Evolutionary conservation across 108 stramenopile species (phyloP), one percentile per base, ranked within the genome.

Genomic region (Hondaea fermentalgiana): DNA sequence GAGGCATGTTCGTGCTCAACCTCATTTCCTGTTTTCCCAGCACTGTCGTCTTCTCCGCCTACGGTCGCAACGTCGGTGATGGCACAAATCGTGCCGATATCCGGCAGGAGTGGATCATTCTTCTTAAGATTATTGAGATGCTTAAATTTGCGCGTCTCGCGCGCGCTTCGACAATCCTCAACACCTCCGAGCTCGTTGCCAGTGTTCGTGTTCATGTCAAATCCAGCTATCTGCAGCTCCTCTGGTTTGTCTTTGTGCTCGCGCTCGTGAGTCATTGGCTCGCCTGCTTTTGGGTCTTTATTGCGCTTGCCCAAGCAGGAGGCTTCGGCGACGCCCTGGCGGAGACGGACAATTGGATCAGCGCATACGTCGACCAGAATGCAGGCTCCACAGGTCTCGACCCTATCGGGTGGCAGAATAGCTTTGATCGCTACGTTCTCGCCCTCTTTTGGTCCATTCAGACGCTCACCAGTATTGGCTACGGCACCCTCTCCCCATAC

Each of bases 381-480:
- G 88, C 83, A 60, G 72, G 89, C 57, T 87, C 88, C n/a, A 91
- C 91, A 4, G 91, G 92, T 5, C 59, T 92, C 5, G 83, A 94
- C 87, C 93, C 93, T 21, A 89, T 93, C 60, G 93, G 93, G n/a
- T 92, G 72, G 87, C 5, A 59, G 16, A 89, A 92, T 25, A 57
- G 43, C 25, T 60, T 93, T 42, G 57, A 87, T 25, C 88, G 93
- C 5, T 94, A 94, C 71, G 91, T 90, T 47, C 72, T 93, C n/a
- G 91, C 89, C 49, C 91, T 93, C 57, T 93, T 93, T 60, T 93
- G 92, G 92, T 72, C 90, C 25, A 72, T 93, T n/a, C 92, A 93
- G 69, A 88, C 90, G 60, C 89, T 93, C 72, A 93, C 91, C 60
- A 87, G 60, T 21, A 92, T 93, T 60, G 92, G 92, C 29, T 93